Evolutionary conservation across 352 stramenopile genomes (phyloP).

Genomic region (Phytopythium boreale): DNA sequence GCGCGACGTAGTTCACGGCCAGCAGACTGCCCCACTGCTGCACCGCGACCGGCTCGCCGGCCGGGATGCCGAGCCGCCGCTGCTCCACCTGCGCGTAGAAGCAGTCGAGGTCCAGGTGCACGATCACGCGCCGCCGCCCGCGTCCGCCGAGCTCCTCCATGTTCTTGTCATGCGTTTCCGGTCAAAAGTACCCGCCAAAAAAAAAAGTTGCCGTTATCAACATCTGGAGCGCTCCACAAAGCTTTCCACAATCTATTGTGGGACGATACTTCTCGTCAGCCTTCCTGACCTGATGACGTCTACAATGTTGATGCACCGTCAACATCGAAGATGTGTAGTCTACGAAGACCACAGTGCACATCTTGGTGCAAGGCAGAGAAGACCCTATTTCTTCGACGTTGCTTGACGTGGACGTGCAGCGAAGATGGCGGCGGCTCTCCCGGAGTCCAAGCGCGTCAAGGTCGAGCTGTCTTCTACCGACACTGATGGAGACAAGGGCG

Average conservation of each 20-base stretch:
- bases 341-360: too few species aligned
- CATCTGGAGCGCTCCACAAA: not conserved
- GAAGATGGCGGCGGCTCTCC: not conserved
- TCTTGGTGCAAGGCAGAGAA: too few species aligned
- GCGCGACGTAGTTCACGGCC: constrained; percentile 81
- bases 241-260: not conserved
- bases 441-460: constrained; percentile 1
- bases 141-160: not conserved
- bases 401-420: too few species aligned
- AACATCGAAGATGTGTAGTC: too few species aligned
- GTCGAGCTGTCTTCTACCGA: not conserved
- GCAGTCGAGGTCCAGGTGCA: constrained; percentile 87
- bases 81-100: constrained; percentile 88
- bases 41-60: constrained; percentile 62
- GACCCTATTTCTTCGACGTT: not conserved
- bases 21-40: constrained; percentile 85
- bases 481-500: not conserved
- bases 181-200: not conserved
- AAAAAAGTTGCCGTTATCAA: not conserved
- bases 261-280: too few species aligned
- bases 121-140: constrained; percentile 46
- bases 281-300: too few species aligned
- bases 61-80: constrained; percentile 60
- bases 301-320: too few species aligned
- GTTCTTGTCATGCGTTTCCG: not conserved